These are phyloP conservation scores for Sarocladium brachiariae DNA, from an alignment of 2,329 filamentous ascomycete species.

Conservation along the genomic window DNA sequence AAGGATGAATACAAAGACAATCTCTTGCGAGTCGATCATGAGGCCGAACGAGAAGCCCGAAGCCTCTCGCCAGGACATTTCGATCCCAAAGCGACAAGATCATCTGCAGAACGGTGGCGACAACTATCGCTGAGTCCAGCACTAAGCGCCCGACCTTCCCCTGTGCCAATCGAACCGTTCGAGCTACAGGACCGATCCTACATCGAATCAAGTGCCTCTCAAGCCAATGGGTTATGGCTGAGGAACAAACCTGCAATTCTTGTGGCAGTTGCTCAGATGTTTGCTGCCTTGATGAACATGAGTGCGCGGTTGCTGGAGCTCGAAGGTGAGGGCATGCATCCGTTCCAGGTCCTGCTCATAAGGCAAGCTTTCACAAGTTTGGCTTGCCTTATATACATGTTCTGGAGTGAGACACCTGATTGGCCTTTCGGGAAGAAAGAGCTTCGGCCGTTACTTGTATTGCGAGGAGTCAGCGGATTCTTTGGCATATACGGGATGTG, in stretches of 20 bases:
- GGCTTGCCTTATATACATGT: constrained; percentile 66
- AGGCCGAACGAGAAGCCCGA: not conserved
- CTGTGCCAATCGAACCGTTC: constrained; percentile 11
- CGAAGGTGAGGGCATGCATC: constrained; percentile 65
- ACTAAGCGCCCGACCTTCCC: constrained; percentile 15
- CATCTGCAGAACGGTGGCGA: not conserved
- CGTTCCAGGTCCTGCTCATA: constrained; percentile 76
- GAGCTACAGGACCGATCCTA: constrained; percentile 5
- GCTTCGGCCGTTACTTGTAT: constrained; percentile 60
- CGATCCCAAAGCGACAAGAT: not conserved
- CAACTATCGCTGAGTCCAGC: constrained; percentile 18
- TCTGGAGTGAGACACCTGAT: constrained; percentile 57
- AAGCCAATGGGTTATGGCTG: constrained; percentile 42
- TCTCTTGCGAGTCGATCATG: not conserved
- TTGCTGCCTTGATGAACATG: constrained; percentile 81
- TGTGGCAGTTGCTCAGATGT: constrained; percentile 70
- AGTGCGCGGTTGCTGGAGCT: constrained; percentile 69
- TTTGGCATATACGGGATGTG: constrained; percentile 77
- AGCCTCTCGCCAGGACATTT: not conserved
- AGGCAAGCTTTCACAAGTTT: constrained; percentile 70
- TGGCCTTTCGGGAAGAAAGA: constrained; percentile 63
- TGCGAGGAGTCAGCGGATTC: constrained; percentile 63
- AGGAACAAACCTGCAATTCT: constrained; percentile 66
- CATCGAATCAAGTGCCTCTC: constrained; percentile 13
- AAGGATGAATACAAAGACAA: not conserved